A percentile compares a stretch with the other conserved stretches of the same genome.
Evolutionary conservation across 2,329 filamentous ascomycete genomes (phyloP).

Genomic region (Epichloe gansuensis): DNA sequence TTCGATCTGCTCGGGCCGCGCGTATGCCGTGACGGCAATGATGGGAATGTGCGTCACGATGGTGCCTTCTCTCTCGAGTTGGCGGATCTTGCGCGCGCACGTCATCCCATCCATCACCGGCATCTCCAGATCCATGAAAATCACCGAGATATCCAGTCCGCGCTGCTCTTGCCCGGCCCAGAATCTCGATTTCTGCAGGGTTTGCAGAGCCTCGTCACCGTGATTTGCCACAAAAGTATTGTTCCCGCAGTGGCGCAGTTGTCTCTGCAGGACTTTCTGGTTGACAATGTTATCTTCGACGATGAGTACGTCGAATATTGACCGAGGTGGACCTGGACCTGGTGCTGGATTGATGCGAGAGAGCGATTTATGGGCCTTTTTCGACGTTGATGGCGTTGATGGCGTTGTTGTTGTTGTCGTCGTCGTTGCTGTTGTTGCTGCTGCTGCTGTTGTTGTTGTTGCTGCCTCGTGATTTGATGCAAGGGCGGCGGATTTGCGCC

Average conservation of each 20-base stretch:
- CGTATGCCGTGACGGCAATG: conserved; percentile 75
- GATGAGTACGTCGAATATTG: conserved; percentile 44
- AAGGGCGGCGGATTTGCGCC: conserved; percentile 13
- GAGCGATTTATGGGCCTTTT: not conserved
- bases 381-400: not conserved
- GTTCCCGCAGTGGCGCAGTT: conserved; percentile 47
- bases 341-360: conserved; percentile 3
- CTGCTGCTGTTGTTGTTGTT: conserved; percentile 3
- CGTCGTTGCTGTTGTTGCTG: not conserved
- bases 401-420: no score
- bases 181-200: conserved; percentile 41
- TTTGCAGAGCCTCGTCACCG: conserved; percentile 47
- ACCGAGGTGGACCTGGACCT: conserved; percentile 11
- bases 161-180: conserved; percentile 36
- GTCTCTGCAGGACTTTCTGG: conserved; percentile 49
- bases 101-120: conserved; percentile 72
- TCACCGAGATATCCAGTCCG: conserved; percentile 46
- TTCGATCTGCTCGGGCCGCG: conserved; percentile 59
- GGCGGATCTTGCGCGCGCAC: conserved; percentile 55
- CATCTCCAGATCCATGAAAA: conserved; percentile 76
- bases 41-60: conserved; percentile 58
- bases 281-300: conserved; percentile 59
- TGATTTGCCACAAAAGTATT: conserved; percentile 51
- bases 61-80: conserved; percentile 49
- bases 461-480: conserved; percentile 7